Evolutionary conservation across 495 filamentous ascomycete species (phyloP).

Genomic region (Talaromyces liani): DNA sequence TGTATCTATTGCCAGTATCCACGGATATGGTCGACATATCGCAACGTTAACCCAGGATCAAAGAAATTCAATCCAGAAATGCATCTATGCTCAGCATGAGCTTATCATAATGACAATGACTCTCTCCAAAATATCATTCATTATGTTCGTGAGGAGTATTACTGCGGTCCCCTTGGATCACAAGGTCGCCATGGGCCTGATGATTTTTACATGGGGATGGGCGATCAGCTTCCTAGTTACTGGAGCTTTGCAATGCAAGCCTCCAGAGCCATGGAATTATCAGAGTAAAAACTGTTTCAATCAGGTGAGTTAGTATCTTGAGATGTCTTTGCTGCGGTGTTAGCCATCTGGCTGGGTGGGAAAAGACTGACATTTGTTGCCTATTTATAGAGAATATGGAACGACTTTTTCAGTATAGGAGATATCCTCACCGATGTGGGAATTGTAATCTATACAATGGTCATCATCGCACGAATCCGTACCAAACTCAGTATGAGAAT

Average conservation of each 20-base stretch:
- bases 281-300: conserved; percentile 26
- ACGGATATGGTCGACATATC: conserved; percentile 18
- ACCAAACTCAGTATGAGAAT: conserved; percentile 23
- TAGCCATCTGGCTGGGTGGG: background rate
- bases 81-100: conserved; percentile 24
- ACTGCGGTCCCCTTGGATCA: conserved; percentile 15
- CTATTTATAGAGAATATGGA: conserved; percentile 22
- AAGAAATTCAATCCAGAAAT: conserved; percentile 16
- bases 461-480: conserved; percentile 30
- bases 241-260: conserved; percentile 34
- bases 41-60: conserved; percentile 8
- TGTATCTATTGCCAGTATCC: conserved; percentile 16
- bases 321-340: background rate
- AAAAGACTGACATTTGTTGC: conserved; percentile 8
- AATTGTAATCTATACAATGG: conserved; percentile 28
- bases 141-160: conserved; percentile 21
- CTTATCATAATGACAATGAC: conserved; percentile 24
- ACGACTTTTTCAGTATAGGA: conserved; percentile 30
- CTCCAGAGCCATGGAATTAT: conserved; percentile 31
- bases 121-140: conserved; percentile 27
- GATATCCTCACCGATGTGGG: conserved; percentile 37
- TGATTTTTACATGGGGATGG: conserved; percentile 25
- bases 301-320: conserved; percentile 17
- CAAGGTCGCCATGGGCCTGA: conserved; percentile 16
- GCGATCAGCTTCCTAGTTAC: conserved; percentile 22